These are phyloP conservation scores for Aquanectria penicillioides DNA, from an alignment of 2,329 filamentous ascomycete genomes.

Conservation along the genomic window DNA sequence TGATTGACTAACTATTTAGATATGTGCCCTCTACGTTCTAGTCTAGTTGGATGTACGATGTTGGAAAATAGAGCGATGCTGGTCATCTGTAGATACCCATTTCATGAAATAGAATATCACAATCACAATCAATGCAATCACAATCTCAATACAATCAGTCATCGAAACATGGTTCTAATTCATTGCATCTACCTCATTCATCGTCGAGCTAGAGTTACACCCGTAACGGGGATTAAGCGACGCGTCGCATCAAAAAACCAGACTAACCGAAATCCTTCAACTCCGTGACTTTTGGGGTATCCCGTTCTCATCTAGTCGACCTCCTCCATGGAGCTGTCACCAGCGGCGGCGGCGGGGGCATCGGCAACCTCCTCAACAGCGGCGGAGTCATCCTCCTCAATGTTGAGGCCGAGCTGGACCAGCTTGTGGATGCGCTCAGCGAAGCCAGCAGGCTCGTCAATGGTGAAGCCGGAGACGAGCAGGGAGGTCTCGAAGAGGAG, in stretches of 20 bases:
- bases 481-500: conserved; percentile 99
- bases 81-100: no score
- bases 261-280: conserved; percentile 50
- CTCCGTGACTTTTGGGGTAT: conserved; percentile 57
- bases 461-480: conserved; percentile 98
- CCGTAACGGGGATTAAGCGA: conserved; percentile 46
- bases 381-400: conserved; percentile 88
- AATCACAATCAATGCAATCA: neutral
- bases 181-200: conserved; percentile 53
- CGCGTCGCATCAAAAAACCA: conserved; percentile 43
- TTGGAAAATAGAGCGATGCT: no score
- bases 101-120: no score
- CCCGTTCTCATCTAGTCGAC: conserved; percentile 79
- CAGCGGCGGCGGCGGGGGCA: conserved; percentile 69
- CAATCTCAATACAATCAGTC: no score
- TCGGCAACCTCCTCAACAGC: conserved; percentile 67
- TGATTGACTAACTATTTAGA: conserved; percentile 48
- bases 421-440: conserved; percentile 99
- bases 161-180: conserved; percentile 41
- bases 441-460: conserved; percentile 97
- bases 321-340: conserved; percentile 99
- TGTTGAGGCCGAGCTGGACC: conserved; percentile 95
- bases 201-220: conserved; percentile 56
- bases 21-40: conserved; percentile 64
- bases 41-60: no score